Evolutionary conservation across 1,284 basidiomycete genomes (phyloP), one percentile per base, ranked within the genome.

Genomic region (Vanrija pseudolonga): DNA sequence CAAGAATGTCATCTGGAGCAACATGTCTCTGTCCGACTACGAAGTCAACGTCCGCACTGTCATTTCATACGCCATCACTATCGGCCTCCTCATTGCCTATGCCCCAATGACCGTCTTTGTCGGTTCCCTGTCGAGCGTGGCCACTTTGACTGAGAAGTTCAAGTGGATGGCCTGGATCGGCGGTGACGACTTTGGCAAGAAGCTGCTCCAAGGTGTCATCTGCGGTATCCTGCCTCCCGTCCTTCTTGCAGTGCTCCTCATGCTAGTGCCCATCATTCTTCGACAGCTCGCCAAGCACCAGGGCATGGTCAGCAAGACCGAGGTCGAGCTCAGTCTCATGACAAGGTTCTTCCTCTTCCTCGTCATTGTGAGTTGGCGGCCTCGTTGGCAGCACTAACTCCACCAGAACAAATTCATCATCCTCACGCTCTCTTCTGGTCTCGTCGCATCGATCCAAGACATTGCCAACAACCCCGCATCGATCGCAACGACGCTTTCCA

Each of bases 321-420:
- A 83, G 20, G 83, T 90, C 23, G 87, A 88, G 58, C 79, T 89
- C 40, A 85, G 83, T 58, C 80, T 90, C 39, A 89, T 89, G 80
- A 82, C 80, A 12, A 82, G 88, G 14, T 90, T 85, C 72, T 89
- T 85, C 68, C 72, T 86, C 56, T 89, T 90, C 78, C 79, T 87
- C 19, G 79, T 88, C 57, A 82, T 89, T 42, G 84, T 85, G 64
- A 62, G 82, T 51, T 14, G 15, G 6, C 19, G 18, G 38, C 4
- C 2, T 19, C 6, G 38, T 53, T n/a, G n/a, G n/a, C n/a, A n/a
- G n/a, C n/a, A 32, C 17, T 23, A 22, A 32, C 14, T 32, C 32
- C 4, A 12, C 12, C 20, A 78, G 77, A 77, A 80, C 71, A 80
- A 78, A 9, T 89, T 88, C 78, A 76, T 89, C 52, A 81, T 87